Conservation (phyloP, 2,329 filamentous ascomycete genomes). For the Colletotrichum brevisporum region DNA sequence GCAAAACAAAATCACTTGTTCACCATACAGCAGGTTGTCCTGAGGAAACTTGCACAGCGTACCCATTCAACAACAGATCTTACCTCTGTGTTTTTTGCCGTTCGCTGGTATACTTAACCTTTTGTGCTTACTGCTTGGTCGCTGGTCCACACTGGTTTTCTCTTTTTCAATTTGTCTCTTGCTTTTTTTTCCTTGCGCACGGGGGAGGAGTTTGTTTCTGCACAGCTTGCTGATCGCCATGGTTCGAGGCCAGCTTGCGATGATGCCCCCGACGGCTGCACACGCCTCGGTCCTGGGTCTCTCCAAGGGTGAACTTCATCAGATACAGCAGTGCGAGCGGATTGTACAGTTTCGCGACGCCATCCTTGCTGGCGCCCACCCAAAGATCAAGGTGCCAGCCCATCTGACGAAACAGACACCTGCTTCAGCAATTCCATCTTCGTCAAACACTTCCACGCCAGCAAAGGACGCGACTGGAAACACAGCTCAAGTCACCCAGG, state of each 20-base stretch:
- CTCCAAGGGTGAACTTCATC: slow-evolving; percentile 65
- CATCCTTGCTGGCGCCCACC: slow-evolving; percentile 83
- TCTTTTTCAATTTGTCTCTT: slow-evolving; percentile 26
- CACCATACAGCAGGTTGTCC: slow-evolving; percentile 10
- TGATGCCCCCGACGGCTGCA: slow-evolving; percentile 43
- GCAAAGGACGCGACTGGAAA: slow-evolving; percentile 12
- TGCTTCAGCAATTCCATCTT: slow-evolving; percentile 42
- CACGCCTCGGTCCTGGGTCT: slow-evolving; percentile 46
- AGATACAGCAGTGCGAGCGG: slow-evolving; percentile 81
- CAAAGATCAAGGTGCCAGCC: slow-evolving; percentile 69
- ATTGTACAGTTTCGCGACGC: slow-evolving; percentile 86
- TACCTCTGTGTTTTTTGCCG: background rate
- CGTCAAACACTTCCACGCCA: slow-evolving; percentile 31
- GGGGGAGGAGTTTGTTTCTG: slow-evolving; percentile 8
- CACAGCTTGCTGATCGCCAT: slow-evolving; percentile 29
- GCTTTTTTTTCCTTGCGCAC: slow-evolving; percentile 20
- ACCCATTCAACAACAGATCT: slow-evolving; percentile 1
- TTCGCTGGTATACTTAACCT: slow-evolving; percentile 4
- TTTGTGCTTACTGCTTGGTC: too few relatives aligned
- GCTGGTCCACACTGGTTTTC: background rate
- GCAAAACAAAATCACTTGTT: slow-evolving; percentile 10
- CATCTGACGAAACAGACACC: slow-evolving; percentile 50
- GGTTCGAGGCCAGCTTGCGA: slow-evolving; percentile 38
- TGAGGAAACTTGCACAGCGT: slow-evolving; percentile 1
- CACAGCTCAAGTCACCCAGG: slow-evolving; percentile 39